Percentiles rank a stretch among this genome's conserved stretches.
phyloP scores from a whole-genome alignment of 2,329 filamentous ascomycete genomes.

The Sarocladiaceae sp. region DNA sequence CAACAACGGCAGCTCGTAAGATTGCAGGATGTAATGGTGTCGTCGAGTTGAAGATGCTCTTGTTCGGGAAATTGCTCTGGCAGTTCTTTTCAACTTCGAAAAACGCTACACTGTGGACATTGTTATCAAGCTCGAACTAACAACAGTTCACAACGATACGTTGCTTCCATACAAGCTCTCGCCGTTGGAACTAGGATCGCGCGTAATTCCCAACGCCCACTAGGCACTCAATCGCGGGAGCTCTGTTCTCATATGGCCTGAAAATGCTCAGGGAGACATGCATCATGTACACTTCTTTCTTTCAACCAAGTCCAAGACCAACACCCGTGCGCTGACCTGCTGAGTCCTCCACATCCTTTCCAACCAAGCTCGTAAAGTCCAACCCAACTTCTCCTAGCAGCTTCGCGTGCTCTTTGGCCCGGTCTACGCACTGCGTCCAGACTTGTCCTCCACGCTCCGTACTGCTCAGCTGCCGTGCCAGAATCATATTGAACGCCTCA shows the following conservation, averaged over 20 bases:
- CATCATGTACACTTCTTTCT: neutral
- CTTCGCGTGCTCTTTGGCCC: constrained; percentile 72
- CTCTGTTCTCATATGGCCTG: neutral
- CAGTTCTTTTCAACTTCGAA: neutral
- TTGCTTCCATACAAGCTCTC: too few species aligned
- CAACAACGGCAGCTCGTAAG: constrained; percentile 2
- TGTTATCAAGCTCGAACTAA: too few species aligned
- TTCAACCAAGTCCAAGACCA: constrained; percentile 7
- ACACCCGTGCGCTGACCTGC: neutral
- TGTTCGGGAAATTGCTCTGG: too few species aligned
- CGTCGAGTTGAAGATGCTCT: neutral
- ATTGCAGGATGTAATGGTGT: neutral
- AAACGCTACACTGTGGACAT: neutral
- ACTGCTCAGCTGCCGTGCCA: constrained; percentile 80
- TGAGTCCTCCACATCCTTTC: constrained; percentile 40
- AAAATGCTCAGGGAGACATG: too few species aligned
- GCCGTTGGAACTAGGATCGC: too few species aligned
- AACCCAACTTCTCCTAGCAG: constrained; percentile 80
- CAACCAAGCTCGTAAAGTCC: constrained; percentile 81
- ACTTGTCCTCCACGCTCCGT: constrained; percentile 68
- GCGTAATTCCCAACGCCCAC: too few species aligned
- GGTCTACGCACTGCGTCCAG: constrained; percentile 77
- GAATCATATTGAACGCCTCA: constrained; percentile 78
- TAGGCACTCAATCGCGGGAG: too few species aligned
- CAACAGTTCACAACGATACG: too few species aligned